Evolutionary conservation across 2,329 filamentous ascomycete genomes (phyloP).

Genomic region (Colletotrichum phormii): DNA sequence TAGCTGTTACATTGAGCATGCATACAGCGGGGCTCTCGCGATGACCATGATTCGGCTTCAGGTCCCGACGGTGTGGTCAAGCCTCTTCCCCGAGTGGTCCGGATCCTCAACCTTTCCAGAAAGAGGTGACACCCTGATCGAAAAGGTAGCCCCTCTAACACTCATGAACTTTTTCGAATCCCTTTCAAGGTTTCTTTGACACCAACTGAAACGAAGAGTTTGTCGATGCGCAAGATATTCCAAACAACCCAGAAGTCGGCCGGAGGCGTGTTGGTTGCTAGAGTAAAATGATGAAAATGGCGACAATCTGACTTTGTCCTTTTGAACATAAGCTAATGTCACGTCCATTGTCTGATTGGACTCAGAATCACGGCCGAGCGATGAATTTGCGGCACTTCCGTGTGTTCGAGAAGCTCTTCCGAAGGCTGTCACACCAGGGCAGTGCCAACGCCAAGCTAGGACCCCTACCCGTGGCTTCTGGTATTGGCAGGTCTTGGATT

Average conservation of each 20-base stretch:
- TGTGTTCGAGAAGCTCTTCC: conserved; percentile 25
- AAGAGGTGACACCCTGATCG: conserved; percentile 3
- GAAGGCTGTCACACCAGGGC: conserved; percentile 5
- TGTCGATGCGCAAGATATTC: not conserved
- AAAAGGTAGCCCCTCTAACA: not conserved
- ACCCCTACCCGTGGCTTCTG: not conserved
- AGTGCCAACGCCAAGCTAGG: not conserved
- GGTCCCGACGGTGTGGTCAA: conserved; percentile 14
- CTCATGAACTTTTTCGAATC: not conserved
- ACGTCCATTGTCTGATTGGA: not conserved
- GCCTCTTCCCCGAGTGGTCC: conserved; percentile 11
- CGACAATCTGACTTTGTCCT: not conserved
- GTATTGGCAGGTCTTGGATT: not conserved
- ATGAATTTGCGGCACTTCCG: conserved; percentile 9
- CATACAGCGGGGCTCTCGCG: conserved; percentile 20
- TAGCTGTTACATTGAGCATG: conserved; percentile 16
- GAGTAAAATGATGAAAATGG: not conserved
- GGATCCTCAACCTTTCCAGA: conserved; percentile 6
- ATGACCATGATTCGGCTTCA: conserved; percentile 3
- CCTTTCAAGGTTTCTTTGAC: not conserved
- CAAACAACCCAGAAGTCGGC: not conserved
- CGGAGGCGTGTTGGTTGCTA: not conserved
- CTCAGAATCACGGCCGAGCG: conserved; percentile 8
- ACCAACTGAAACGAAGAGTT: not conserved
- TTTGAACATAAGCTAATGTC: not conserved